Conservation (phyloP, 805 yeast species). For the Wickerhamiella occidentalis region DNA sequence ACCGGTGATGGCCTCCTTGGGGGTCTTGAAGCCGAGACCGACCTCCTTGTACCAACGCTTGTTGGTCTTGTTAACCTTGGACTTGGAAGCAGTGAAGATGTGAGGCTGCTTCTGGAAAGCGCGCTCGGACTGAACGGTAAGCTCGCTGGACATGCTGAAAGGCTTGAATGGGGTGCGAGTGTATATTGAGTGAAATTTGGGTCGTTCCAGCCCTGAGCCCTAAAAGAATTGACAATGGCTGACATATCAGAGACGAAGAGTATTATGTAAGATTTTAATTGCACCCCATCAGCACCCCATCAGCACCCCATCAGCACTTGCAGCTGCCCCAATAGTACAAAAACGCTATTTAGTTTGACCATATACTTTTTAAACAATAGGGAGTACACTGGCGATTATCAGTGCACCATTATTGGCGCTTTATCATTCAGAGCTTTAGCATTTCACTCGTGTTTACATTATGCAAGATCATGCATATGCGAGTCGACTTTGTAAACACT, state of each 20-base stretch:
- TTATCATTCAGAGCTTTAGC: no score
- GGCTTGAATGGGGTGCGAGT: constrained; percentile 3
- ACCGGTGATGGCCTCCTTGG: constrained; percentile 96
- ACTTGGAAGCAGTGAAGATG: constrained; percentile 99
- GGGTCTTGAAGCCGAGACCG: constrained; percentile 99
- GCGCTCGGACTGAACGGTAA: constrained; percentile 99
- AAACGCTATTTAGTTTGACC: no score
- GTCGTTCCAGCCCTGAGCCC: constrained; percentile 6
- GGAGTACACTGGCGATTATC: no score
- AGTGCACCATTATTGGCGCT: no score
- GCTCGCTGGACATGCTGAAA: constrained; percentile 84
- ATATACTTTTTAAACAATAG: no score
- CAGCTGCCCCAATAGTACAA: no score
- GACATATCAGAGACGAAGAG: no score
- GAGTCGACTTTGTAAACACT: not conserved
- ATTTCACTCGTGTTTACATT: not conserved
- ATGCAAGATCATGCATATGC: constrained; percentile 3
- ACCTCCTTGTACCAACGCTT: constrained; percentile 99
- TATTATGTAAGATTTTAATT: no score
- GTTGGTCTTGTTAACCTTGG: constrained; percentile 95
- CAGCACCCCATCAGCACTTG: no score
- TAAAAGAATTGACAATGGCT: not conserved
- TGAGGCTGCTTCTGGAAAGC: constrained; percentile 99
- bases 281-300: no score
- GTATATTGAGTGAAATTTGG: constrained; percentile 9